These are phyloP conservation scores for Phytopythium boreale DNA, from an alignment of 352 stramenopile species.

Conservation along the genomic window DNA sequence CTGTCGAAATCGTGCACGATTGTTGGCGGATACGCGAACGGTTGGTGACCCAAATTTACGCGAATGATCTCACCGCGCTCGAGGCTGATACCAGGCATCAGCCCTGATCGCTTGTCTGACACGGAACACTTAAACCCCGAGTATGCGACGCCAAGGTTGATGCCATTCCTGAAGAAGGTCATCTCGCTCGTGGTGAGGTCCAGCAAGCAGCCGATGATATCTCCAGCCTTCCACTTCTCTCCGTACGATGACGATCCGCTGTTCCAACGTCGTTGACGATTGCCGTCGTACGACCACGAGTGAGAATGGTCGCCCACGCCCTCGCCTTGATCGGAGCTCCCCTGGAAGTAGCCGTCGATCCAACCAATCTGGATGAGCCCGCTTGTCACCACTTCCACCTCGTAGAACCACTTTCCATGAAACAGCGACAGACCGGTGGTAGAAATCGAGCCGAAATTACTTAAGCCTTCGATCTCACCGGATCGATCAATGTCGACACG, in stretches of 20 bases:
- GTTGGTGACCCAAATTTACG: constrained; percentile 77
- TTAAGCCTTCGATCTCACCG: constrained; percentile 83
- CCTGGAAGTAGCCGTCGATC: constrained; percentile 90
- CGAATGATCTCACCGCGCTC: constrained; percentile 87
- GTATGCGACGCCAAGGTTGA: constrained; percentile 78
- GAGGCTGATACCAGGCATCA: constrained; percentile 87
- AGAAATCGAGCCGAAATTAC: constrained; percentile 87
- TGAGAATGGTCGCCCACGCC: constrained; percentile 90
- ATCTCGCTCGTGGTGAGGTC: constrained; percentile 82
- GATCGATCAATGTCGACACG: constrained; percentile 85
- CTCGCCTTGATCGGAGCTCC: constrained; percentile 89
- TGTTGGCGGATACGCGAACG: constrained; percentile 73
- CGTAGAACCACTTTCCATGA: constrained; percentile 92
- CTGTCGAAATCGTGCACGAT: constrained; percentile 61
- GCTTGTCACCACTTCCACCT: constrained; percentile 88
- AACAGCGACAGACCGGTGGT: constrained; percentile 73
- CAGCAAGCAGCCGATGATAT: constrained; percentile 90
- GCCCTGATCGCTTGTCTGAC: constrained; percentile 46
- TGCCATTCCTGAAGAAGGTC: constrained; percentile 88
- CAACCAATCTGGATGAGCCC: constrained; percentile 93
- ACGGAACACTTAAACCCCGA: constrained; percentile 53
- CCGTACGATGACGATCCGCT: constrained; percentile 87
- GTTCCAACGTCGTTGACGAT: constrained; percentile 90
- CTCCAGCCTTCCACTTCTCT: constrained; percentile 88
- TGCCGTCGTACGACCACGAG: constrained; percentile 93